Evolutionary conservation across 768 basidiomycete genomes (phyloP).

Genomic region (Dioszegia aurantiaca): DNA sequence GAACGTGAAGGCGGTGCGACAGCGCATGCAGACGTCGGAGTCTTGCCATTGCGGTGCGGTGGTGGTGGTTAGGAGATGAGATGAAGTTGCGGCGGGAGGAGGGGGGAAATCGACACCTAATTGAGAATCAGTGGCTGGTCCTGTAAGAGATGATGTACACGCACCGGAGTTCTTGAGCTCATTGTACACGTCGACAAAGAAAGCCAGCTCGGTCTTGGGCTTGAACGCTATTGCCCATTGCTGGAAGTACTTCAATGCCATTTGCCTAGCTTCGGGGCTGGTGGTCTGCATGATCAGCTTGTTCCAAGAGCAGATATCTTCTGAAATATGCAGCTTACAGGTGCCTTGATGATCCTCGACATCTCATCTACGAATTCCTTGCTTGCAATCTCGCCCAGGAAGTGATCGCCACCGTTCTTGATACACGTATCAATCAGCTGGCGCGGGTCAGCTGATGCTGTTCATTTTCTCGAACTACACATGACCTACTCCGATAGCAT

Average conservation of each 20-base stretch:
- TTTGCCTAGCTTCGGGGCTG: conserved; percentile 77
- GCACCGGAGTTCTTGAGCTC: conserved; percentile 72
- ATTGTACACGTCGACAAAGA: conserved; percentile 77
- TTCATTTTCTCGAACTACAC: neutral
- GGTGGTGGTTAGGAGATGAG: conserved; percentile 45
- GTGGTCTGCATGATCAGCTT: conserved; percentile 53
- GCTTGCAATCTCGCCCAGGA: conserved; percentile 76
- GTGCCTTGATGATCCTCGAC: conserved; percentile 78
- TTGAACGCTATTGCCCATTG: conserved; percentile 91
- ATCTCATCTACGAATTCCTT: conserved; percentile 93
- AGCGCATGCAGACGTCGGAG: conserved; percentile 88
- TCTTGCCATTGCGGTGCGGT: conserved; percentile 91
- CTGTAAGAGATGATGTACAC: conserved; percentile 1
- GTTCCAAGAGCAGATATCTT: neutral
- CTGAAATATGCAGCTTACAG: conserved; percentile 48
- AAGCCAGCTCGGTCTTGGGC: conserved; percentile 68
- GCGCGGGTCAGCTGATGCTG: conserved; percentile 18
- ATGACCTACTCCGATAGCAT: conserved; percentile 72
- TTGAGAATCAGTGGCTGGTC: neutral
- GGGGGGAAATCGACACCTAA: conserved; percentile 45
- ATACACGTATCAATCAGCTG: conserved; percentile 86
- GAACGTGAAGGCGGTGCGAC: conserved; percentile 83
- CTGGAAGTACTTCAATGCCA: conserved; percentile 75
- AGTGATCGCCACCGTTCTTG: conserved; percentile 95
- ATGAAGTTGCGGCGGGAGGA: conserved; percentile 32